Conservation (phyloP, 2,329 filamentous ascomycete genomes). For the Scytalidium sp. region DNA sequence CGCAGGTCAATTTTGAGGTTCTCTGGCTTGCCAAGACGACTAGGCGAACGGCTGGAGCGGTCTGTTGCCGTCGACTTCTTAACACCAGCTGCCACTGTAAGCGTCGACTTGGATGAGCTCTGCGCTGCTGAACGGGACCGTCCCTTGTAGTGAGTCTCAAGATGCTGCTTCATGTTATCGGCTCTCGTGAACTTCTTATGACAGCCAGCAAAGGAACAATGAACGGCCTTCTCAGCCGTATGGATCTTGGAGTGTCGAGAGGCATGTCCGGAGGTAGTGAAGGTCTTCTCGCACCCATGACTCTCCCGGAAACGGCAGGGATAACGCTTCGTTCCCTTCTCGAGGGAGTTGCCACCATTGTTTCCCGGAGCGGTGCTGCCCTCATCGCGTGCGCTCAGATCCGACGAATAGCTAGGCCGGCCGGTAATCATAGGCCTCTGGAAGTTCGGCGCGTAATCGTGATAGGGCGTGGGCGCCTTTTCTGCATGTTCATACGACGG, state of each 20-base stretch:
- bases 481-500: conserved; percentile 22
- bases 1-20: not conserved
- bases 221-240: conserved; percentile 75
- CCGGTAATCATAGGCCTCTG: conserved; percentile 7
- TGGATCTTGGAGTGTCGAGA: conserved; percentile 83
- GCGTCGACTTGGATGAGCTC: conserved; percentile 30
- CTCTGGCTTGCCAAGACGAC: conserved; percentile 7
- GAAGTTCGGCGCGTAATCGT: conserved; percentile 7
- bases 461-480: conserved; percentile 4
- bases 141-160: conserved; percentile 71
- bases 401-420: conserved; percentile 5
- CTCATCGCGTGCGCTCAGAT: conserved; percentile 11
- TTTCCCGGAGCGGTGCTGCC: conserved; percentile 13
- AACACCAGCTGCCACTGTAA: conserved; percentile 22
- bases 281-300: conserved; percentile 72
- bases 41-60: conserved; percentile 34
- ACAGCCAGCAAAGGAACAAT: conserved; percentile 65
- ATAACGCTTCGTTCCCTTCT: conserved; percentile 55
- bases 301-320: conserved; percentile 71
- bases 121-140: conserved; percentile 18
- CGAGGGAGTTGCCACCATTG: not conserved
- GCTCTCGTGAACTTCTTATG: conserved; percentile 78
- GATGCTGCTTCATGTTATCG: conserved; percentile 86
- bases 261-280: conserved; percentile 83
- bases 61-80: conserved; percentile 22